These are phyloP conservation scores for Ceratocystis papillata DNA, from an alignment of 2,329 filamentous ascomycete species.

Conservation along the genomic window DNA sequence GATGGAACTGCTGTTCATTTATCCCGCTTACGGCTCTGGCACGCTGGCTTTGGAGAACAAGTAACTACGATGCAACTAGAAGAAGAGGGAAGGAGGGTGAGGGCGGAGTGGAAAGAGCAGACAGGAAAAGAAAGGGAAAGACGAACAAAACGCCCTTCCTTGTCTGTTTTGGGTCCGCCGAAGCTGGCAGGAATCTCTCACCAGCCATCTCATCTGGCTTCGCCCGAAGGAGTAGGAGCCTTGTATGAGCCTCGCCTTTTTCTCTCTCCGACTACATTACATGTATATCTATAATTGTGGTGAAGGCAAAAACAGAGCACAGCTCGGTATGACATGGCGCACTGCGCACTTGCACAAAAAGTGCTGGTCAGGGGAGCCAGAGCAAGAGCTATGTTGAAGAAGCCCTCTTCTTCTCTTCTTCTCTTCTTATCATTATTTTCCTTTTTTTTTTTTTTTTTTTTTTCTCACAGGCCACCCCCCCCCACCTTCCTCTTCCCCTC, in stretches of 20 bases:
- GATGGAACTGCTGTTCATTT: too few relatives aligned
- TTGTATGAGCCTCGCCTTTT: neutral
- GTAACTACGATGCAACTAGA: neutral
- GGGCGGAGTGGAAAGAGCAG: neutral
- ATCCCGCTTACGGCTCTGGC: too few relatives aligned
- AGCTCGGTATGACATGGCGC: neutral
- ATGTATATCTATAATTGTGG: neutral
- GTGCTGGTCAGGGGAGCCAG: neutral
- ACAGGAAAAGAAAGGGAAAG: neutral
- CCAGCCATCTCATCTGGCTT: constrained; percentile 11
- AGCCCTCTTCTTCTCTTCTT: neutral
- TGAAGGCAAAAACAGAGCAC: neutral
- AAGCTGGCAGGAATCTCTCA: neutral
- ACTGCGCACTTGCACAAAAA: neutral
- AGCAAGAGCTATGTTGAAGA: neutral
- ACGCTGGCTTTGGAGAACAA: neutral
- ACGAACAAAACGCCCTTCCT: neutral
- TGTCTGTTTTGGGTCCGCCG: neutral
- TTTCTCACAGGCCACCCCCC: neutral
- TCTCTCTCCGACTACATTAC: neutral
- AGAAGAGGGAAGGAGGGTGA: neutral
- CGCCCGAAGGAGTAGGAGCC: constrained; percentile 4
- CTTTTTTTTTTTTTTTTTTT: neutral
- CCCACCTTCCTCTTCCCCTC: neutral
- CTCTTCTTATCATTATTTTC: neutral